These are phyloP conservation scores for Saccharomycopsis hybrid DNA, from an alignment of 1,139 yeast species.

Conservation along the genomic window DNA sequence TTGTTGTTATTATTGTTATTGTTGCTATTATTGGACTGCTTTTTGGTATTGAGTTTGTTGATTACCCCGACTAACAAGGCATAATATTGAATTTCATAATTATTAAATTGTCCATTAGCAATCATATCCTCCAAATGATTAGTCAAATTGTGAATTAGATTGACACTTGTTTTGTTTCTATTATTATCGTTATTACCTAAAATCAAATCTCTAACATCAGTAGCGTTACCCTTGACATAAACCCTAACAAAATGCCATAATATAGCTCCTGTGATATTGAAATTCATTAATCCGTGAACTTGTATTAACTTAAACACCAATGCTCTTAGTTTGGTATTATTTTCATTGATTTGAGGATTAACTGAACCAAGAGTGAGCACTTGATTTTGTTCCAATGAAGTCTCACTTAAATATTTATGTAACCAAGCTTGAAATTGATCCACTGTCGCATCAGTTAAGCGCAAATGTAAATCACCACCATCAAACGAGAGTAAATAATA, in stretches of 20 bases:
- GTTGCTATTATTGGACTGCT: slow-evolving; percentile 7
- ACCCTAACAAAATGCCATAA: slow-evolving; percentile 57
- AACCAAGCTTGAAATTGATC: slow-evolving; percentile 55
- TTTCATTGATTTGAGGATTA: slow-evolving; percentile 57
- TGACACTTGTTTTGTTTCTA: neutral
- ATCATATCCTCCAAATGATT: slow-evolving; percentile 37
- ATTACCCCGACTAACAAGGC: slow-evolving; percentile 33
- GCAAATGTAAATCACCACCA: slow-evolving; percentile 33
- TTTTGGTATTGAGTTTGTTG: slow-evolving; percentile 10
- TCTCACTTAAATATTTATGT: slow-evolving; percentile 51
- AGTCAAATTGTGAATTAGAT: slow-evolving; percentile 21
- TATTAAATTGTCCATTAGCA: slow-evolving; percentile 38
- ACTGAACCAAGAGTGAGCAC: slow-evolving; percentile 63
- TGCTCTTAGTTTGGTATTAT: slow-evolving; percentile 41
- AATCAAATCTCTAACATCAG: slow-evolving; percentile 45
- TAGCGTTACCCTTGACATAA: slow-evolving; percentile 42
- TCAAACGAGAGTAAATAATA: slow-evolving; percentile 28
- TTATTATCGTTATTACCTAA: slow-evolving; percentile 34
- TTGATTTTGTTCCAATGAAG: slow-evolving; percentile 50
- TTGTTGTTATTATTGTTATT: slow-evolving; percentile 8
- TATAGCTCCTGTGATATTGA: slow-evolving; percentile 51
- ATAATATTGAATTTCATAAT: slow-evolving; percentile 36
- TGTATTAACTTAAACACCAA: slow-evolving; percentile 49
- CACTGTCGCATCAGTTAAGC: no score
- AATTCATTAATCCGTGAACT: slow-evolving; percentile 45